phyloP scores from a whole-genome alignment of 305 asterid species.

The Fraxinus sp. region DNA sequence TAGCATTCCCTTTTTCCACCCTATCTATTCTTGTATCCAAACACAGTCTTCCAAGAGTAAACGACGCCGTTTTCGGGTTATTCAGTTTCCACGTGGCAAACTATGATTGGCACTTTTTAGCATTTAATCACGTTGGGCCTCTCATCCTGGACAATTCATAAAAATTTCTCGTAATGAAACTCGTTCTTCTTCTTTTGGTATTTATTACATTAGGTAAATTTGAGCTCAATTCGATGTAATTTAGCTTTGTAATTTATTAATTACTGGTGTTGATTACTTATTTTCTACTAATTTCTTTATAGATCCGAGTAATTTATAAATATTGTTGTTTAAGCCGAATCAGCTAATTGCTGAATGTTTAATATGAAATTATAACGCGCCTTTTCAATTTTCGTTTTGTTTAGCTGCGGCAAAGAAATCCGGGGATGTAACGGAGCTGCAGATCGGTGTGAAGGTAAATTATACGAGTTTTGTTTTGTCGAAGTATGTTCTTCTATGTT shows the following conservation, averaged over 20 bases:
- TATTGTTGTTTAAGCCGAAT: conserved; percentile 2
- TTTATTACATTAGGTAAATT: conserved; percentile 27
- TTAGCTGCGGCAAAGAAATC: conserved; percentile 73
- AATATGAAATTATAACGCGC: background rate
- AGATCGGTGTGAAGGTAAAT: conserved; percentile 88
- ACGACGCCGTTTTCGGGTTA: background rate
- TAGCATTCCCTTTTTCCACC: background rate
- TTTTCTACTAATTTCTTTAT: conserved; percentile 1
- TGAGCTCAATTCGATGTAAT: conserved; percentile 7
- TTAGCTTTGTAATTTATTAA: background rate
- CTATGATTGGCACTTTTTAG: conserved; percentile 32
- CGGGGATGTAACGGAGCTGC: conserved; percentile 76
- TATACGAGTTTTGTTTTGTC: background rate
- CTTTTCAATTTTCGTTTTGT: background rate
- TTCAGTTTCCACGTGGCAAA: conserved; percentile 34
- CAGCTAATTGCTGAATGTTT: background rate
- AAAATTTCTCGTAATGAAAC: conserved; percentile 31
- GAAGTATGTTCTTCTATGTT: background rate
- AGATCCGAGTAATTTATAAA: conserved; percentile 26
- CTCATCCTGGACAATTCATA: background rate
- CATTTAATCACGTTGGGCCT: conserved; percentile 28
- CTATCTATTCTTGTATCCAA: background rate
- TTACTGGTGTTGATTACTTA: background rate
- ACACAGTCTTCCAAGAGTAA: background rate
- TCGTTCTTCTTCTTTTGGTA: conserved; percentile 37